Evolutionary conservation across 2,329 filamentous ascomycete genomes (phyloP).

Genomic region (Myriosclerotinia curreyana): DNA sequence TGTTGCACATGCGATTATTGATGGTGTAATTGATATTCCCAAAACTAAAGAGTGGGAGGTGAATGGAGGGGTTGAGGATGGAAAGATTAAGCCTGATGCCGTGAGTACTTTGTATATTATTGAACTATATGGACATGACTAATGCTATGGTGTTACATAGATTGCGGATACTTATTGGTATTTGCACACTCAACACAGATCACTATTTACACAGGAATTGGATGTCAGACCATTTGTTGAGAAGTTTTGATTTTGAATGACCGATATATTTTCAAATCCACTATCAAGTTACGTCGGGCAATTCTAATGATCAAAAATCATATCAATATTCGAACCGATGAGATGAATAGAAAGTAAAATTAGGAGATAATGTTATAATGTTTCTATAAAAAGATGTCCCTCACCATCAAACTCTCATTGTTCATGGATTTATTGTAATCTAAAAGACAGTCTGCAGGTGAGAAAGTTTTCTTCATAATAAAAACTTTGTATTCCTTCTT

Average conservation of each 20-base stretch:
- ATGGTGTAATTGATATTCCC: conserved; percentile 81
- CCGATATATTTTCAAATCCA: not conserved
- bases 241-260: conserved; percentile 52
- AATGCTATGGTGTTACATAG: conserved; percentile 45
- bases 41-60: conserved; percentile 54
- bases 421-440: conserved; percentile 55
- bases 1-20: conserved; percentile 77
- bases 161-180: conserved; percentile 81
- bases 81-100: conserved; percentile 71
- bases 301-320: not conserved
- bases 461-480: conserved; percentile 52
- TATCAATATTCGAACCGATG: not conserved
- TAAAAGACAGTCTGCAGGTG: conserved; percentile 77
- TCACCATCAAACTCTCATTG: conserved; percentile 80
- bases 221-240: conserved; percentile 78
- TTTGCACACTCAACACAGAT: conserved; percentile 75
- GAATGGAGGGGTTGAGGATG: conserved; percentile 49
- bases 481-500: conserved; percentile 61
- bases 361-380: not conserved
- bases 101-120: conserved; percentile 48
- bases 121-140: not conserved
- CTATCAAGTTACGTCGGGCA: not conserved
- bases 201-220: conserved; percentile 77
- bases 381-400: conserved; percentile 54
- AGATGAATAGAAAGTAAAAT: not conserved